Evolutionary conservation across 2,329 filamentous ascomycete genomes (phyloP).

Genomic region (Dactylellina leptospora): DNA sequence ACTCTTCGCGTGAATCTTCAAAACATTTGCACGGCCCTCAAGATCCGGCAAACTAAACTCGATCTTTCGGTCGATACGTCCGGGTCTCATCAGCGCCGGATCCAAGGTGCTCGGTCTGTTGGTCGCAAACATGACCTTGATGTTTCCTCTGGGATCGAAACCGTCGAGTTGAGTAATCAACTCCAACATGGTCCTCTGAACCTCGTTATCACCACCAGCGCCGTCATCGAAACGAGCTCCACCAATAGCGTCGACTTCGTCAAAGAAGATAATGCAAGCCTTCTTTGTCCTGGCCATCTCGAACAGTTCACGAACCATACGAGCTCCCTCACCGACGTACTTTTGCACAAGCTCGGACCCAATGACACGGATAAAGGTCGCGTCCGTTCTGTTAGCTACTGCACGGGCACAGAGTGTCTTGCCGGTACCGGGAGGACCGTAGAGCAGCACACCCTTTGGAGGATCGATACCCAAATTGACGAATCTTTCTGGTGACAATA

Average conservation of each 20-base stretch:
- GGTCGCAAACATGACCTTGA: constrained; percentile 99
- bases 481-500: constrained; percentile 94
- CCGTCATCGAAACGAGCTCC: constrained; percentile 96
- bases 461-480: constrained; percentile 99
- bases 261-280: constrained; percentile 99
- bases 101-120: constrained; percentile 95
- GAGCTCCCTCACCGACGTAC: constrained; percentile 96
- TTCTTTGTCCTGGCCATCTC: constrained; percentile 99
- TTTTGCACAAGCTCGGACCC: constrained; percentile 98
- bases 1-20: constrained; percentile 98
- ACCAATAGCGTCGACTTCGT: constrained; percentile 96
- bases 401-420: constrained; percentile 98
- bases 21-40: constrained; percentile 95
- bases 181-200: constrained; percentile 97
- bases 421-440: constrained; percentile 96
- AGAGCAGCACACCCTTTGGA: constrained; percentile 94
- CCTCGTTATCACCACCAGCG: constrained; percentile 95
- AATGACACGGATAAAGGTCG: constrained; percentile 98
- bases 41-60: constrained; percentile 98
- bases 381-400: constrained; percentile 96
- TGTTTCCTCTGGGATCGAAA: constrained; percentile 95
- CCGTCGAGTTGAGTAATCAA: constrained; percentile 96
- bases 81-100: constrained; percentile 95
- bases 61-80: constrained; percentile 98
- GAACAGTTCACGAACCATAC: constrained; percentile 98